These are phyloP conservation scores for Colletotrichum musae DNA, from an alignment of 2,329 filamentous ascomycete species.

Conservation along the genomic window DNA sequence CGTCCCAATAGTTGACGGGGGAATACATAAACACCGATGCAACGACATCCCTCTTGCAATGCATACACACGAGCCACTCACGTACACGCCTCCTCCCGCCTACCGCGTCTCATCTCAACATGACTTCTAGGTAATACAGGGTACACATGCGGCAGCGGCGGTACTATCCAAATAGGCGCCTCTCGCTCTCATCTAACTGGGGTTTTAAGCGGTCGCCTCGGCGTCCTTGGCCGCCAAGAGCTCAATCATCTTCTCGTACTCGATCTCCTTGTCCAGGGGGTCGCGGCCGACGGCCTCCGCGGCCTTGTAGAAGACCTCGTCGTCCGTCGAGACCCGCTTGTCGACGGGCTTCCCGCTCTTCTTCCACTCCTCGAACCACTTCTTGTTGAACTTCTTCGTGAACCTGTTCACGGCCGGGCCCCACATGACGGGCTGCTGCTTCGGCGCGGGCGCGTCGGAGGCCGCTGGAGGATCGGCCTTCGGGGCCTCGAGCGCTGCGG, in stretches of 20 bases:
- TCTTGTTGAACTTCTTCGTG: conserved; percentile 38
- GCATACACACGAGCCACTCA: not conserved
- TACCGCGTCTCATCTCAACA: conserved; percentile 1
- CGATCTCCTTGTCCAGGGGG: conserved; percentile 40
- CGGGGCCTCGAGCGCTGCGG: not conserved
- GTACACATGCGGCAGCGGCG: not conserved
- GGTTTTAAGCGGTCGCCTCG: conserved; percentile 22
- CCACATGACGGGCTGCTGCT: conserved; percentile 39
- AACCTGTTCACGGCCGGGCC: conserved; percentile 35
- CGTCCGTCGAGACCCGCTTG: conserved; percentile 7
- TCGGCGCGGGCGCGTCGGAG: conserved; percentile 26
- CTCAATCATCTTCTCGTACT: conserved; percentile 42
- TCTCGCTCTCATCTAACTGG: conserved; percentile 7
- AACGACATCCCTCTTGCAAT: conserved; percentile 7
- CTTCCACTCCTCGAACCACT: conserved; percentile 40
- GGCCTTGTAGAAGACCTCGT: conserved; percentile 29
- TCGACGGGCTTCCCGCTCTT: conserved; percentile 28
- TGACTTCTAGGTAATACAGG: conserved; percentile 30
- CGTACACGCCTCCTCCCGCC: not conserved
- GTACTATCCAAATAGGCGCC: too few relatives aligned
- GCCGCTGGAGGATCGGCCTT: conserved; percentile 1
- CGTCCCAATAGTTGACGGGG: too few relatives aligned
- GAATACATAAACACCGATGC: not conserved
- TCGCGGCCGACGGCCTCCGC: conserved; percentile 34
- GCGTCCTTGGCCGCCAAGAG: conserved; percentile 37